Evolutionary conservation across 495 filamentous ascomycete species (phyloP), one percentile per base, ranked within the genome.

Genomic region (Penicillium nucicola): DNA sequence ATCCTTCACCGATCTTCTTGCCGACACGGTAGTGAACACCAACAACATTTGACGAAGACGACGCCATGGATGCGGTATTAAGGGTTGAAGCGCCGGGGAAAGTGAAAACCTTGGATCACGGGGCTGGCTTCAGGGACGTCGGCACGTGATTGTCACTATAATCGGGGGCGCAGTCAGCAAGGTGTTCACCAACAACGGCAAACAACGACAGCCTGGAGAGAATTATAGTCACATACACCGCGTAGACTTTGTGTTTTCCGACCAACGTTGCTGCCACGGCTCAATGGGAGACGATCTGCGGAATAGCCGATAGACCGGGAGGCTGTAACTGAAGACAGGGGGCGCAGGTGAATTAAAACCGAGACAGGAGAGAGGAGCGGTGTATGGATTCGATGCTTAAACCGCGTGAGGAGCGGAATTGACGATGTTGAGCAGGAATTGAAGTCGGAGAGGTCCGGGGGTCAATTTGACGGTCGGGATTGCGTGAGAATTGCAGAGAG

Each of bases 1-100:
- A 96, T 18, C 93, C 93, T 79, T 99, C 93, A 57, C 93, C 93
- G 50, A 99, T 99, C 72, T 99, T 99, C 82, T 97, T 99, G 54
- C 93, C 93, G 46, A 99, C 93, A 55, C 95, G 82, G 70, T 99
- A 99, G 79, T 99, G 93, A 54, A 99, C 93, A 58, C 93, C 93
- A 53, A 99, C 93, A 55, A 99, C 93, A 72, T 99, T 99, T 36
- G 90, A 96, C 38, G 91, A 96, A 34, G 90, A 92, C 56, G 91
- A 96, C 33, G 92, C 87, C 90, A 97, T 97, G 46, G 52, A 34
- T 56, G 56, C 19, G 39, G 37, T 39, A 36, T 40, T 40, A 49
- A 51, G 42, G 42, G 28, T 48, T 56, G 41, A 31, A 52, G 45
- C 18, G 49, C 52, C 44, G 58, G 36, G 38, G 39, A 54, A 60